Base-by-base conservation (phyloP, 352 stramenopile species). In the Pythium utonaiense region DNA sequence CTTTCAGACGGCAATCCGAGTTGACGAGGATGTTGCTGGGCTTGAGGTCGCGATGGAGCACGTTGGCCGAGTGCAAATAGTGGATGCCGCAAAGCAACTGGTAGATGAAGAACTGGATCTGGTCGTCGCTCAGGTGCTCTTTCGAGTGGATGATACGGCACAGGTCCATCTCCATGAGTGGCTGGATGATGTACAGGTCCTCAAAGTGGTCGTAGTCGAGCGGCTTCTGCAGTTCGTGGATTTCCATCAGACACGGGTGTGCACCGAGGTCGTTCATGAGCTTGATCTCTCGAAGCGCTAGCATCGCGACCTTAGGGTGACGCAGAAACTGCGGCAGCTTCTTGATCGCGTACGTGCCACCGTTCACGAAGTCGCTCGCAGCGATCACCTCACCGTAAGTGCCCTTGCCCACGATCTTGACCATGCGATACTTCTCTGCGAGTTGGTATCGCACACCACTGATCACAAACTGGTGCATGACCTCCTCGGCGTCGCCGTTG, bases 121-220 rank as follows among this genome's bases (percentile, higher is more conserved):
- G 96, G 61, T 98, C 94, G 47, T 98, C 92, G 24, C 77, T 96
- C 38, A 98, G 73, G 59, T 84, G 90, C 64, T 91, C 79, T 36
- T 92, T 90, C 53, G 83, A 94, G 67, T 95, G 84, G 49, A 95
- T 94, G 34, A 95, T 77, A 22, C 86, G 83, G 56, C 84, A 91
- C 55, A 99, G 66, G 67, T 99, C 97, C 31, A 95, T 99, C 69
- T 99, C 96, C 96, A 99, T 99, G 42, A 99, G 86, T 40, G 97
- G 89, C 64, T 96, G 84, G 44, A 99, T 97, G 64, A 99, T 98
- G 73, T 99, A 99, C 22, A 99, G 73, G 73, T 99, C 96, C 65
- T 98, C 83, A 67, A 98, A 99, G 53, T 89, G 79, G 30, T 91
- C 86, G 58, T 91, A 93, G 50, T 89, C 77, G 14, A 93, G 64